Evolutionary conservation across 2,329 filamentous ascomycete genomes (phyloP).

Genomic region (Aschersonia sp.): DNA sequence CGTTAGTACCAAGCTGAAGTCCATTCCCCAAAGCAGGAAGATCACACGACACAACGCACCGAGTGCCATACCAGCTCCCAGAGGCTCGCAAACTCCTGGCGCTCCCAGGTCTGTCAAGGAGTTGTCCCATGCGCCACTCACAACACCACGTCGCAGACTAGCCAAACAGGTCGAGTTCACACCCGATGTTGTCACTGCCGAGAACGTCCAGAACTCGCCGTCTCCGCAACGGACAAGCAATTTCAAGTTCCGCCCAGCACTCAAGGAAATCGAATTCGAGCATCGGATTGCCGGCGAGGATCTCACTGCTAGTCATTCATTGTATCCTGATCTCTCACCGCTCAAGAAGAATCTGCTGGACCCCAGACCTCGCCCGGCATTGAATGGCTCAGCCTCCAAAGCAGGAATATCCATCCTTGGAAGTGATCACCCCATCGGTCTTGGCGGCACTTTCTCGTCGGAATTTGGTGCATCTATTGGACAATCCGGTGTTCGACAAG

Average conservation of each 20-base stretch:
- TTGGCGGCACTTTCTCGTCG: constrained; percentile 29
- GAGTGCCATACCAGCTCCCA: constrained; percentile 33
- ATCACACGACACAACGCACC: constrained; percentile 21
- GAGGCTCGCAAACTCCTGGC: constrained; percentile 31
- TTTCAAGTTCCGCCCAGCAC: constrained; percentile 24
- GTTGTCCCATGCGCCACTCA: constrained; percentile 36
- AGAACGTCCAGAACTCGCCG: constrained; percentile 33
- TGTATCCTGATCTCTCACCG: constrained; percentile 39
- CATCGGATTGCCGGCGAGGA: constrained; percentile 16
- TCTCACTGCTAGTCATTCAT: constrained; percentile 18
- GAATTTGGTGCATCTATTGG: constrained; percentile 43
- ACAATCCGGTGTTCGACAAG: constrained; percentile 47
- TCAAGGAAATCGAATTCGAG: constrained; percentile 9
- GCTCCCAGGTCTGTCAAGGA: constrained; percentile 33
- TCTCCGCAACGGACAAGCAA: constrained; percentile 38
- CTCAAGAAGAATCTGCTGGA: constrained; percentile 19
- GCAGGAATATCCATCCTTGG: constrained; percentile 52
- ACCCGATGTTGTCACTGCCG: constrained; percentile 44
- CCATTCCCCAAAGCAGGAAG: constrained; percentile 34
- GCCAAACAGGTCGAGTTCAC: constrained; percentile 72
- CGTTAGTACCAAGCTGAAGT: constrained; percentile 41
- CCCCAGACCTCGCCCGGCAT: constrained; percentile 9
- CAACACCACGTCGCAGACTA: constrained; percentile 53
- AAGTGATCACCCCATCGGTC: constrained; percentile 49
- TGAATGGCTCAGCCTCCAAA: constrained; percentile 21